Conservation (phyloP, 495 filamentous ascomycete species). For the Aspergillus homomorphus region DNA sequence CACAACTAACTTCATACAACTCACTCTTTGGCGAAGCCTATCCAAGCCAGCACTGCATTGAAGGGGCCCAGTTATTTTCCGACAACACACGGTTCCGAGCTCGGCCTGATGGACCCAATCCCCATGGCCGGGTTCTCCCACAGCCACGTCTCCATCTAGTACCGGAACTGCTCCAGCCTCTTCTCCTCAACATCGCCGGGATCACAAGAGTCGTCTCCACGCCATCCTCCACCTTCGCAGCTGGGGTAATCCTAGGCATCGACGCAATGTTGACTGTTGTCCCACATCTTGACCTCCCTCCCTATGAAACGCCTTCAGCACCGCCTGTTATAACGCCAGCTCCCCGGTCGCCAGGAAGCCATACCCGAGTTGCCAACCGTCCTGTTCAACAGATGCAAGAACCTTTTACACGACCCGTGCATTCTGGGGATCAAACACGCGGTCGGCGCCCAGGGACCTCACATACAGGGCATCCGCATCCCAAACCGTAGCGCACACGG, state of each 20-base stretch:
- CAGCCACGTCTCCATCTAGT: slow-evolving; percentile 44
- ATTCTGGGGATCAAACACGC: slow-evolving; percentile 50
- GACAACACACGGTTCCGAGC: slow-evolving; percentile 41
- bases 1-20: slow-evolving; percentile 47
- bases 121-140: slow-evolving; percentile 38
- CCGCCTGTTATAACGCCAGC: slow-evolving; percentile 31
- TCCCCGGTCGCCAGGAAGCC: slow-evolving; percentile 43
- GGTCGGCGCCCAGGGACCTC: slow-evolving; percentile 44
- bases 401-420: slow-evolving; percentile 41
- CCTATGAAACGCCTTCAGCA: slow-evolving; percentile 35
- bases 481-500: slow-evolving; percentile 49
- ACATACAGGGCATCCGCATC: slow-evolving; percentile 41
- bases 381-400: slow-evolving; percentile 37
- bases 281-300: slow-evolving; percentile 13
- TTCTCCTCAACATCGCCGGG: slow-evolving; percentile 32
- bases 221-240: slow-evolving; percentile 30
- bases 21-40: slow-evolving; percentile 39
- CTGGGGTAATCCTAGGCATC: slow-evolving; percentile 30
- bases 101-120: slow-evolving; percentile 42
- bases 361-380: slow-evolving; percentile 37
- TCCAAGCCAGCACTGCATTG: slow-evolving; percentile 47
- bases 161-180: slow-evolving; percentile 33
- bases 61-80: slow-evolving; percentile 42
- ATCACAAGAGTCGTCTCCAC: slow-evolving; percentile 41
- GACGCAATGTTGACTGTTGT: slow-evolving; percentile 37